A percentile compares a stretch with the other conserved stretches of the same genome.
Evolutionary conservation across 257 asterid species (phyloP).

Genomic region (Nicotiana knightiana): DNA sequence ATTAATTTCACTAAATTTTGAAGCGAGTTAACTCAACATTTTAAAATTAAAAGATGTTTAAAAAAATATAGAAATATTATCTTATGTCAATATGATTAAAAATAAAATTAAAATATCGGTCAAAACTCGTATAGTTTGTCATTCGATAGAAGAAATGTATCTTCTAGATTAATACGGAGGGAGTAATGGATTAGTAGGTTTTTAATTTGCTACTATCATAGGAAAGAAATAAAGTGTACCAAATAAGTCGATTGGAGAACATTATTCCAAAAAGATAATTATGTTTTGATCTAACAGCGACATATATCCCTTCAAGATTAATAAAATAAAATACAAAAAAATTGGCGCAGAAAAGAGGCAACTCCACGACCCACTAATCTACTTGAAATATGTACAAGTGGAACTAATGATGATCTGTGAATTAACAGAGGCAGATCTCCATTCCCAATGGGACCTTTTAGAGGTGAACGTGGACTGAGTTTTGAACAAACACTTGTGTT

Average conservation of each 20-base stretch:
- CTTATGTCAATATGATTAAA: too few relatives aligned
- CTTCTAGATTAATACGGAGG: too few relatives aligned
- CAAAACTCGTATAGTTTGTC: too few relatives aligned
- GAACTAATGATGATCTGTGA: neutral
- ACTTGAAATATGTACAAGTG: too few relatives aligned
- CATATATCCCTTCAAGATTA: neutral
- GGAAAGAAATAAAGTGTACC: neutral
- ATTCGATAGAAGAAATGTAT: too few relatives aligned
- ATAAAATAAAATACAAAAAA: too few relatives aligned
- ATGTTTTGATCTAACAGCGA: neutral
- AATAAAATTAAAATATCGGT: too few relatives aligned
- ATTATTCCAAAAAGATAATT: neutral
- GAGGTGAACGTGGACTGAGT: neutral
- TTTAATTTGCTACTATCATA: neutral
- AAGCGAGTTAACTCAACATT: too few relatives aligned
- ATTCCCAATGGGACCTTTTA: neutral
- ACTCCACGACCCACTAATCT: neutral
- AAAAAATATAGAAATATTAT: too few relatives aligned
- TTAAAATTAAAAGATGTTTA: too few relatives aligned
- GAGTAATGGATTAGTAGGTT: neutral
- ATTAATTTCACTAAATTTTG: too few relatives aligned
- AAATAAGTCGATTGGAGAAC: neutral
- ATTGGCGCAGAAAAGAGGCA: too few relatives aligned
- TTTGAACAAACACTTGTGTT: neutral
- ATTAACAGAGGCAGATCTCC: neutral